Conservation (phyloP, 768 basidiomycete genomes). For the Collybia nuda region DNA sequence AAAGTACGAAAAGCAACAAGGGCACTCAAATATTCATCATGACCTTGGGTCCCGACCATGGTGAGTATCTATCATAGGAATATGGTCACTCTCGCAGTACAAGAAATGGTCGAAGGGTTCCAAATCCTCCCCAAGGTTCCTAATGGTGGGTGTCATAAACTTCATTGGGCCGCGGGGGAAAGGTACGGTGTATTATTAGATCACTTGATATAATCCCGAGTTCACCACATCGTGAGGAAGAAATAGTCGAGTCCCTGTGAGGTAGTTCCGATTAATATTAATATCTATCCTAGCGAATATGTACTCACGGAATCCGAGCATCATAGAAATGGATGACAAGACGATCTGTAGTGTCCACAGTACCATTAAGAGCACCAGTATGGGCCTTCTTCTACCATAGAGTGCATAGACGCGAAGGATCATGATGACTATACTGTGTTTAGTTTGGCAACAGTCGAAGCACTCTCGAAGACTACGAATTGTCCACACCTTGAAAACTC, state of each 20-base stretch:
- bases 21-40: too few species aligned
- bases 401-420: constrained; percentile 30
- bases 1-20: too few species aligned
- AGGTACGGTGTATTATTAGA: constrained; percentile 13
- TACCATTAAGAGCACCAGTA: constrained; percentile 17
- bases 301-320: constrained; percentile 22
- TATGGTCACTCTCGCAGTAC: too few species aligned
- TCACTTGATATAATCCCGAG: constrained; percentile 8
- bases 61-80: too few species aligned
- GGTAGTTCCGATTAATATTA: not conserved
- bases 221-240: constrained; percentile 9
- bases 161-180: not conserved
- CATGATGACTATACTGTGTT: constrained; percentile 23
- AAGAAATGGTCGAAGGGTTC: too few species aligned
- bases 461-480: constrained; percentile 27
- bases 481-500: constrained; percentile 16
- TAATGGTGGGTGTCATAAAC: too few species aligned
- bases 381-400: constrained; percentile 15
- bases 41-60: too few species aligned
- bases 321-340: constrained; percentile 20
- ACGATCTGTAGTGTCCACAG: constrained; percentile 24
- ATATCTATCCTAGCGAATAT: too few species aligned
- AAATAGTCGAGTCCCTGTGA: constrained; percentile 10
- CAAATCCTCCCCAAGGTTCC: too few species aligned
- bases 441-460: constrained; percentile 16